A percentile compares a stretch with the other conserved stretches of the same genome.
These are phyloP conservation scores for Aureoboletus auriporus DNA, from an alignment of 768 basidiomycete genomes.

Conservation along the genomic window DNA sequence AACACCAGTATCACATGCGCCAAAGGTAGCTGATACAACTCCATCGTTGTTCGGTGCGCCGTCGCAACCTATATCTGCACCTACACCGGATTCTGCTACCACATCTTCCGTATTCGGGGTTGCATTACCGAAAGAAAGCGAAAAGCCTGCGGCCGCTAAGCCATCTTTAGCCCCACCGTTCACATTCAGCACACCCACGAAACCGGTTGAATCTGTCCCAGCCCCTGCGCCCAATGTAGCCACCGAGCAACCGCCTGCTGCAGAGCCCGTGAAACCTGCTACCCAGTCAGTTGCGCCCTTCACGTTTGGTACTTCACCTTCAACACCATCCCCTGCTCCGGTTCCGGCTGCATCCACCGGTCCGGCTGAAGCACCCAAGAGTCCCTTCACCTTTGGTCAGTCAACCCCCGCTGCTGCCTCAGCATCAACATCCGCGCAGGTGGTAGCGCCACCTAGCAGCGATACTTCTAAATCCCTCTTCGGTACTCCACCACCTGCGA, in stretches of 20 bases:
- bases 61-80: constrained; percentile 4
- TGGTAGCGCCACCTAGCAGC: constrained; percentile 12
- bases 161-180: constrained; percentile 20
- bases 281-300: constrained; percentile 14
- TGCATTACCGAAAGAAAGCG: constrained; percentile 16
- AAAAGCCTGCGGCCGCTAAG: constrained; percentile 7
- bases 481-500: constrained; percentile 23
- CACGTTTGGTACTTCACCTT: constrained; percentile 25
- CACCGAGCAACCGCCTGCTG: constrained; percentile 7
- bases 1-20: neutral
- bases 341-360: constrained; percentile 1
- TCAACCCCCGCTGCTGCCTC: constrained; percentile 9
- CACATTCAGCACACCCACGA: constrained; percentile 24
- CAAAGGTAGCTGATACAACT: constrained; percentile 8
- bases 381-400: constrained; percentile 31
- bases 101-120: constrained; percentile 6
- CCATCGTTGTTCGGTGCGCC: constrained; percentile 10
- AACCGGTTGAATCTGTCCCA: constrained; percentile 18
- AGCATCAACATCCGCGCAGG: constrained; percentile 5
- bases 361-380: constrained; percentile 28
- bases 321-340: constrained; percentile 1
- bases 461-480: constrained; percentile 44
- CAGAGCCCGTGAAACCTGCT: constrained; percentile 6
- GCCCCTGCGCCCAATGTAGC: constrained; percentile 4
- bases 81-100: constrained; percentile 1